Percentiles rank a stretch among this genome's conserved stretches.
Evolutionary conservation across 2,329 filamentous ascomycete genomes (phyloP).

Genomic region (Emergomyces orientalis): DNA sequence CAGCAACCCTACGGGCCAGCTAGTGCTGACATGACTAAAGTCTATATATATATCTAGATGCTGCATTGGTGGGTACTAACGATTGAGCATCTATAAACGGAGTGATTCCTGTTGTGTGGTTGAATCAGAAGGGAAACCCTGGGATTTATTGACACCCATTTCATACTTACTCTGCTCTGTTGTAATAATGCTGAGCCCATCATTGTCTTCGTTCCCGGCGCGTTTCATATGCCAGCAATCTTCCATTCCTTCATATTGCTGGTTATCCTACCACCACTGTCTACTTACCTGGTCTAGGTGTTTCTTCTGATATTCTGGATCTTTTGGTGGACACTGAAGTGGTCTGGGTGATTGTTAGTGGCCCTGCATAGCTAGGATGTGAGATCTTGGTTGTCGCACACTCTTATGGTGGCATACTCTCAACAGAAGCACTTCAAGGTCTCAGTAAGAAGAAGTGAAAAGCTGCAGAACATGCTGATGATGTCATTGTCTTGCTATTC

Average conservation of each 20-base stretch:
- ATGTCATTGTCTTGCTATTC: conserved; percentile 11
- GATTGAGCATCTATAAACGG: not conserved
- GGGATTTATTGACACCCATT: not conserved
- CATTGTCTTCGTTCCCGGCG: conserved; percentile 30
- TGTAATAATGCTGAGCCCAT: conserved; percentile 20
- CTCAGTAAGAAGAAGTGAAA: conserved; percentile 13
- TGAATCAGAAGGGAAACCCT: not conserved
- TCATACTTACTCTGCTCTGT: not conserved
- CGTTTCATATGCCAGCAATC: conserved; percentile 28
- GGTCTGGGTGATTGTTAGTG: conserved; percentile 20
- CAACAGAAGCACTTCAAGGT: conserved; percentile 23
- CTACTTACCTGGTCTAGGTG: conserved; percentile 14
- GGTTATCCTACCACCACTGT: conserved; percentile 22
- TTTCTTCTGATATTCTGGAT: conserved; percentile 13
- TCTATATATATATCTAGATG: not conserved
- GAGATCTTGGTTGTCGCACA: conserved; percentile 31
- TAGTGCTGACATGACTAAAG: not conserved
- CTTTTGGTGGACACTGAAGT: conserved; percentile 22
- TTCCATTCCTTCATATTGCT: conserved; percentile 22
- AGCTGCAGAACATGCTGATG: conserved; percentile 3
- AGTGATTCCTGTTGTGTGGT: not conserved
- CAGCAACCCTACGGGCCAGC: no score
- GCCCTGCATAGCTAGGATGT: conserved; percentile 23
- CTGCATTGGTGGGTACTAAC: not conserved
- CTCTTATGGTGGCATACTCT: conserved; percentile 29